Evolutionary conservation across 331 rosid genomes (phyloP), one percentile per base, ranked within the genome.

Genomic region (Malus hybrid): DNA sequence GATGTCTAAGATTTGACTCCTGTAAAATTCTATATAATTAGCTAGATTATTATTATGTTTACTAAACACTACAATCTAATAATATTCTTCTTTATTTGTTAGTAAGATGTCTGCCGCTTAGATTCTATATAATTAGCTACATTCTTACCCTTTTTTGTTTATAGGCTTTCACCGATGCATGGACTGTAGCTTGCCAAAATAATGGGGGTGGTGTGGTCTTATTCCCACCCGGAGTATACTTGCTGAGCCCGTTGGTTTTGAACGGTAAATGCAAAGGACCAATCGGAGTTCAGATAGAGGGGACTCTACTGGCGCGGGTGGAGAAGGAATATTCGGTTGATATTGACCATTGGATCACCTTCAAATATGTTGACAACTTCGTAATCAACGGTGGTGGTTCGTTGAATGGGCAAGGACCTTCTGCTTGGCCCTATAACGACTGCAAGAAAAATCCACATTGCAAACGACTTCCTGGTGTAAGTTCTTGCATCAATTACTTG

Each of bases 401-500:
- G 19, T 77, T 90, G 50, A 78, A 83, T 63, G 97, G 90, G 16
- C 85, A 80, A 75, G 96, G 96, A 5, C 9, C 90, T 39, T 8
- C 76, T 3, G 85, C 91, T 77, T 90, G 92, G 93, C 4, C 46
- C 20, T 33, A 6, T 31, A 63, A 74, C 19, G 42, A 22, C 4
- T 79, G 88, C 34, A 0, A 2, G 1, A 76, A 16, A n/a, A 16
- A 61, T 33, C 16, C 46, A 4, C 13, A 54, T 4, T 84, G 92
- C 83, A 20, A 4, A 1, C 6, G 12, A 33, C 87, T 86, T 62
- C 87, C 90, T 0, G 12, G 42, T 0, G 96, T 90, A 79, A 74
- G 85, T 77, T 60, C 20, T 32, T 34, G 16, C 2, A 44, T 11
- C 14, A 44, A 44, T 11, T 11, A 44, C 14, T 44, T 44, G 50